Conservation (phyloP, 768 basidiomycete species). For the Suillus spraguei region DNA sequence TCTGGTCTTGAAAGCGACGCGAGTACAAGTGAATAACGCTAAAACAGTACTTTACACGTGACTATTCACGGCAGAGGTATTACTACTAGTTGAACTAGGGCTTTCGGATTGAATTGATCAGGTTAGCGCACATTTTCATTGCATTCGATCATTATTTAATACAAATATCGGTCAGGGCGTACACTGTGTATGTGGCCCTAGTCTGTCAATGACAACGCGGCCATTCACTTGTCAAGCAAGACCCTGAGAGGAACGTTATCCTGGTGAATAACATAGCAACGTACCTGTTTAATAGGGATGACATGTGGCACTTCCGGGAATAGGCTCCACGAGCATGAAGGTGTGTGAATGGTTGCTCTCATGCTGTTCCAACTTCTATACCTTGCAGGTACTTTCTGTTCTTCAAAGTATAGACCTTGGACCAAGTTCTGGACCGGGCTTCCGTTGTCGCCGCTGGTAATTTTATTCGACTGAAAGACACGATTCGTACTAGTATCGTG, state of each 20-base stretch:
- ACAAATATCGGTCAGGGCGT: background rate
- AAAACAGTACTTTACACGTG: conserved; percentile 6
- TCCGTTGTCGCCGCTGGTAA: background rate
- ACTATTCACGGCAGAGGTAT: background rate
- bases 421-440: no score
- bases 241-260: background rate
- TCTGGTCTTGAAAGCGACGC: conserved; percentile 28
- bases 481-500: background rate
- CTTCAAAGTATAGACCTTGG: no score
- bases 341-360: no score
- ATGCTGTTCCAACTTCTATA: no score
- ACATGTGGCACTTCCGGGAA: no score
- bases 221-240: background rate
- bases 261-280: background rate
- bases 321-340: no score
- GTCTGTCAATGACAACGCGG: background rate
- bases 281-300: no score
- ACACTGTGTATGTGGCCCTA: background rate
- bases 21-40: background rate
- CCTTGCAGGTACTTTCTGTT: no score
- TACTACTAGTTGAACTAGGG: background rate
- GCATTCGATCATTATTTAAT: background rate
- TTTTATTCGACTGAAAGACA: background rate
- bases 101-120: background rate
- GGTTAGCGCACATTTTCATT: background rate